Evolutionary conservation across 306 rosid species (phyloP).

Genomic region (Vigna reflexopilosa): DNA sequence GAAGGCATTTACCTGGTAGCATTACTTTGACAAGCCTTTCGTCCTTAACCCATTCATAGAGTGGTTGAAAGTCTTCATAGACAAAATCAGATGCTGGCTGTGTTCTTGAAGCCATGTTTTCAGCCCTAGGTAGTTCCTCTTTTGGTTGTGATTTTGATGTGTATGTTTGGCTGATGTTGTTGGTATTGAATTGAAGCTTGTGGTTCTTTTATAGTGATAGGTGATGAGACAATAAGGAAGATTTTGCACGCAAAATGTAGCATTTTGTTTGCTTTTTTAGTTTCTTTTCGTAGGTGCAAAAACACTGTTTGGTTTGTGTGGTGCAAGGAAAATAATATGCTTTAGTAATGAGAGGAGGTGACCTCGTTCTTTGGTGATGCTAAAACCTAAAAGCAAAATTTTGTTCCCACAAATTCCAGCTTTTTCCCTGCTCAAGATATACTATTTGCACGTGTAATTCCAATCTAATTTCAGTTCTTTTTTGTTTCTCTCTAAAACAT

Average conservation of each 20-base stretch:
- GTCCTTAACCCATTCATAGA: constrained; percentile 50
- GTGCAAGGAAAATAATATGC: constrained; percentile 50
- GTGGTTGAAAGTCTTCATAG: constrained; percentile 62
- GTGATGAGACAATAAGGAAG: constrained; percentile 24
- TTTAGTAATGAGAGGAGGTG: constrained; percentile 39
- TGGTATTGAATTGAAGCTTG: constrained; percentile 6
- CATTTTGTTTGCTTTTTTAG: constrained; percentile 31
- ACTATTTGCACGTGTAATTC: neutral
- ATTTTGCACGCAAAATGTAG: constrained; percentile 11
- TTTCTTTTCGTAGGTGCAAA: constrained; percentile 50
- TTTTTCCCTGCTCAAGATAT: neutral
- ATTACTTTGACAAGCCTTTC: constrained; percentile 45
- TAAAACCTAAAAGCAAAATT: constrained; percentile 25
- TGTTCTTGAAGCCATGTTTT: constrained; percentile 34
- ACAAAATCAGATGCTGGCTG: constrained; percentile 37
- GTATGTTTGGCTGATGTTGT: constrained; percentile 19
- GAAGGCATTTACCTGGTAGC: constrained; percentile 59
- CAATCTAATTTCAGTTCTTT: too few relatives aligned
- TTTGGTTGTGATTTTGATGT: constrained; percentile 13
- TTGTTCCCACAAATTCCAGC: constrained; percentile 23
- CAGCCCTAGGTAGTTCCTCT: neutral
- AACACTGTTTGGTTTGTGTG: constrained; percentile 28
- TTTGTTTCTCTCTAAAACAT: too few relatives aligned
- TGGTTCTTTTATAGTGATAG: constrained; percentile 40
- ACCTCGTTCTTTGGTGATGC: constrained; percentile 42